Percentiles rank a stretch among this genome's conserved stretches.
phyloP scores from a whole-genome alignment of 768 basidiomycete genomes.

The Mycena albidolilacea region DNA sequence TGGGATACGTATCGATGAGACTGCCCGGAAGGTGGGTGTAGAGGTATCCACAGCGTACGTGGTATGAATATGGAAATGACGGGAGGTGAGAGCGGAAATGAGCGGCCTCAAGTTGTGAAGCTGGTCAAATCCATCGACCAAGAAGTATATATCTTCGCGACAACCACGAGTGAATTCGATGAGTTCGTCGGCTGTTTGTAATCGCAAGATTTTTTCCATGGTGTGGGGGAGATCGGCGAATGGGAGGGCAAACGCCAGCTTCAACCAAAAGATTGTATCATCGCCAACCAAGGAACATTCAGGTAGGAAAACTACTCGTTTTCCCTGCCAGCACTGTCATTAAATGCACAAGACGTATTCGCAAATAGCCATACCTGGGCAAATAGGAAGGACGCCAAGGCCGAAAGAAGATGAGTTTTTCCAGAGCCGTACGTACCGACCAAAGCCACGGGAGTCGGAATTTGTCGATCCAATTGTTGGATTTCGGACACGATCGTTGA shows the following conservation, averaged over 20 bases:
- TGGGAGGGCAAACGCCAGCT: slow-evolving; percentile 36
- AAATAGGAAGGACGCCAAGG: slow-evolving; percentile 34
- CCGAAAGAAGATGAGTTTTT: slow-evolving; percentile 35
- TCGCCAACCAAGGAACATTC: slow-evolving; percentile 29
- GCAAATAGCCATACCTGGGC: slow-evolving; percentile 19
- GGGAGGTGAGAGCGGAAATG: slow-evolving; percentile 16
- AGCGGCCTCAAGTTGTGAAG: slow-evolving; percentile 18
- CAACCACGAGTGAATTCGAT: slow-evolving; percentile 30
- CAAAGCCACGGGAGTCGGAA: slow-evolving; percentile 21
- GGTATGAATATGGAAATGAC: slow-evolving; percentile 29
- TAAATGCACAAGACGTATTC: not conserved
- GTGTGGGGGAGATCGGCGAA: slow-evolving; percentile 33
- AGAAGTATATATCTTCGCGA: slow-evolving; percentile 32
- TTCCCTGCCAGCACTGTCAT: slow-evolving; percentile 4
- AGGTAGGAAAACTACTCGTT: slow-evolving; percentile 36
- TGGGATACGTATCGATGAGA: slow-evolving; percentile 24
- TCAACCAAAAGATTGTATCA: slow-evolving; percentile 32
- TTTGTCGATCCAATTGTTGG: slow-evolving; percentile 26
- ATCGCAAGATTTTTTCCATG: slow-evolving; percentile 21
- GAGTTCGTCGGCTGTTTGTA: slow-evolving; percentile 23
- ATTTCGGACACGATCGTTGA: slow-evolving; percentile 16
- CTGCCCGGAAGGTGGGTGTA: not conserved
- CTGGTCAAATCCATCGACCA: slow-evolving; percentile 35
- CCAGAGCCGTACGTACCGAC: slow-evolving; percentile 32
- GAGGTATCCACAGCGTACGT: slow-evolving; percentile 18